These are phyloP conservation scores for Copromyces sp. DNA, from an alignment of 495 filamentous ascomycete genomes.

Conservation along the genomic window DNA sequence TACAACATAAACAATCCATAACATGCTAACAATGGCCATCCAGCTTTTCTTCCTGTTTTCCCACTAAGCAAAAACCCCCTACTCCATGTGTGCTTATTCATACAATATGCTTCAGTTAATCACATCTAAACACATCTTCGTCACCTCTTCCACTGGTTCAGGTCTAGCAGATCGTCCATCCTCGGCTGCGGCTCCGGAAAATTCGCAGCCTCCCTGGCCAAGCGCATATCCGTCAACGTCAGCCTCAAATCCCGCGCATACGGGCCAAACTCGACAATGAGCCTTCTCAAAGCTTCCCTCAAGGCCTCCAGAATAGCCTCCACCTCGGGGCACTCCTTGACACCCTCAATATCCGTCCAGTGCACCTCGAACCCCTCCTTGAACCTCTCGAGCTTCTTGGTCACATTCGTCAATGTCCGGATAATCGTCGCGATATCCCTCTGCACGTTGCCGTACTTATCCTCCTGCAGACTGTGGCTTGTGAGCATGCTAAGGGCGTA, in stretches of 20 bases:
- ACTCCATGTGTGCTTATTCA: neutral
- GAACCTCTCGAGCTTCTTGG: conserved; percentile 61
- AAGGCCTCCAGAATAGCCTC: conserved; percentile 51
- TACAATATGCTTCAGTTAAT: neutral
- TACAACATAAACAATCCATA: neutral
- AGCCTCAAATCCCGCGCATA: conserved; percentile 59
- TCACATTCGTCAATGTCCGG: conserved; percentile 54
- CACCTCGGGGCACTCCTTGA: conserved; percentile 44
- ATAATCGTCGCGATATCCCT: conserved; percentile 64
- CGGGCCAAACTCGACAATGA: conserved; percentile 59
- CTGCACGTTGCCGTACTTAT: conserved; percentile 79
- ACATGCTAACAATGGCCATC: neutral
- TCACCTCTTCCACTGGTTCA: neutral
- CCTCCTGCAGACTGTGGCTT: conserved; percentile 66
- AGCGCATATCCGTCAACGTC: conserved; percentile 52
- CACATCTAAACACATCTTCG: neutral
- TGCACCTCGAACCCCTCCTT: conserved; percentile 48
- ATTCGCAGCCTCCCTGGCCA: conserved; percentile 54
- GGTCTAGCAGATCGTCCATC: neutral
- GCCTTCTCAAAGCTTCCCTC: conserved; percentile 45
- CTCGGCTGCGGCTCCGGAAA: neutral
- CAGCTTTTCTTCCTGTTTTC: neutral
- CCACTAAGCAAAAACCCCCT: neutral
- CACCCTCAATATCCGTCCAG: conserved; percentile 68
- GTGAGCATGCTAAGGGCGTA: conserved; percentile 58